Percentiles rank a stretch among this genome's conserved stretches.
phyloP scores from a whole-genome alignment of 371 early-diverging fungal genomes.

The Syncephalastrum sp. region DNA sequence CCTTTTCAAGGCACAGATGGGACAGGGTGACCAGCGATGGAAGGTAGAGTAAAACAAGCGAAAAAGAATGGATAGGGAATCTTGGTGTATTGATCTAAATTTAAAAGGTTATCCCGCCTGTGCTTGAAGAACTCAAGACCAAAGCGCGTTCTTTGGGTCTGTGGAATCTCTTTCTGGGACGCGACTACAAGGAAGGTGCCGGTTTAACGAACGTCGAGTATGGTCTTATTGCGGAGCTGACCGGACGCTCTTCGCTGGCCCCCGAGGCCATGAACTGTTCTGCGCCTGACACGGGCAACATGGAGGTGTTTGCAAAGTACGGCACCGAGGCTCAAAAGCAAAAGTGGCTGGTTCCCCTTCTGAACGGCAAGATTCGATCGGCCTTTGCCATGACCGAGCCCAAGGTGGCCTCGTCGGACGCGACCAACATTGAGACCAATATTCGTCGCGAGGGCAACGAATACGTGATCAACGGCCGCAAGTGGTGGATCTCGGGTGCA shows the following conservation, averaged over 20 bases:
- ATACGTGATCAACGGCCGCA: constrained; percentile 89
- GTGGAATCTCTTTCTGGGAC: constrained; percentile 93
- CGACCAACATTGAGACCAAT: constrained; percentile 89
- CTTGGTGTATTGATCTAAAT: too few relatives aligned
- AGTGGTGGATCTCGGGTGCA: constrained; percentile 97
- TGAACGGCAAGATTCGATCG: constrained; percentile 90
- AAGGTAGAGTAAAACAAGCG: constrained; percentile 50
- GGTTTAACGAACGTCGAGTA: constrained; percentile 95
- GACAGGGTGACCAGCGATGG: constrained; percentile 75
- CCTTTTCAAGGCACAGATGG: constrained; percentile 71
- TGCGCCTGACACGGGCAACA: constrained; percentile 98
- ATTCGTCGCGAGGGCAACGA: constrained; percentile 70
- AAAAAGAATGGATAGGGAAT: background rate
- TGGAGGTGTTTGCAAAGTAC: constrained; percentile 97
- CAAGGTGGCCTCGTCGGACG: constrained; percentile 92
- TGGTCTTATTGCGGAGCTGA: constrained; percentile 84
- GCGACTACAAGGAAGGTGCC: constrained; percentile 75
- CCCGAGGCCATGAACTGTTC: constrained; percentile 91
- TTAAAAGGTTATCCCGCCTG: constrained; percentile 62
- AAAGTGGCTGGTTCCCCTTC: constrained; percentile 81
- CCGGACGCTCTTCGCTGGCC: constrained; percentile 81
- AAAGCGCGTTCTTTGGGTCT: constrained; percentile 89
- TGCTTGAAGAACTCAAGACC: constrained; percentile 85
- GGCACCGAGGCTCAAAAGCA: constrained; percentile 85
- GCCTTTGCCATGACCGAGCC: constrained; percentile 99